phyloP scores from a whole-genome alignment of 257 asterid genomes.

The Nicotiana tomentosiformis region DNA sequence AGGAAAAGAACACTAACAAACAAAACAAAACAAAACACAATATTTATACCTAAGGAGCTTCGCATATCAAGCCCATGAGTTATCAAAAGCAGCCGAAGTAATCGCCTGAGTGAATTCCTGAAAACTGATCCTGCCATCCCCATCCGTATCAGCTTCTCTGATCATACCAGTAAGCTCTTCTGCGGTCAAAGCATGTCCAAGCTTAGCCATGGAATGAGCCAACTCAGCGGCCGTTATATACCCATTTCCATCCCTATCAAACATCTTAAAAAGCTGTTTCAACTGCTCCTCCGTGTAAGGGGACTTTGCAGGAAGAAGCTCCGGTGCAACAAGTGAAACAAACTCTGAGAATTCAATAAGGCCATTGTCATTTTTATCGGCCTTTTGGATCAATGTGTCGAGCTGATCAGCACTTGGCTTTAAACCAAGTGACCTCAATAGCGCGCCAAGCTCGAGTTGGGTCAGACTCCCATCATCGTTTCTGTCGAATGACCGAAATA shows the following conservation, averaged over 20 bases:
- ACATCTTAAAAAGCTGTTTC: slow-evolving; percentile 68
- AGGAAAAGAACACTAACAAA: neutral
- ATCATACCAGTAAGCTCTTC: slow-evolving; percentile 93
- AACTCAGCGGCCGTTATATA: slow-evolving; percentile 84
- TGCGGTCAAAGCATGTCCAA: slow-evolving; percentile 81
- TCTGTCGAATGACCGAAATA: slow-evolving; percentile 80
- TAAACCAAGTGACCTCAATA: slow-evolving; percentile 72
- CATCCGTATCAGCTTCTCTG: slow-evolving; percentile 78
- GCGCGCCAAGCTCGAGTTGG: slow-evolving; percentile 83
- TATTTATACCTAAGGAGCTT: slow-evolving; percentile 3
- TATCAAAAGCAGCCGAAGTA: slow-evolving; percentile 86
- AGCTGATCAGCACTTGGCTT: slow-evolving; percentile 85
- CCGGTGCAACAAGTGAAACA: slow-evolving; percentile 86
- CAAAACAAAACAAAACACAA: neutral
- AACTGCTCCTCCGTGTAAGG: slow-evolving; percentile 89
- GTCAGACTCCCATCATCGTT: slow-evolving; percentile 92
- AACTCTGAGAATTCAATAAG: slow-evolving; percentile 88
- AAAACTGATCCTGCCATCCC: slow-evolving; percentile 86
- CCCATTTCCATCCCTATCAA: slow-evolving; percentile 86
- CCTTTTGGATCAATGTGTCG: slow-evolving; percentile 67
- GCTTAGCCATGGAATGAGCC: slow-evolving; percentile 95
- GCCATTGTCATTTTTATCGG: slow-evolving; percentile 78
- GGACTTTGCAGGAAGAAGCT: slow-evolving; percentile 74
- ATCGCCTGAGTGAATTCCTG: slow-evolving; percentile 81
- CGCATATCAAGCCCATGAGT: slow-evolving; percentile 55